A percentile compares a stretch with the other conserved stretches of the same genome.
These are phyloP conservation scores for Rhododendron vialii DNA, from an alignment of 148 eudicot genomes.

Conservation along the genomic window DNA sequence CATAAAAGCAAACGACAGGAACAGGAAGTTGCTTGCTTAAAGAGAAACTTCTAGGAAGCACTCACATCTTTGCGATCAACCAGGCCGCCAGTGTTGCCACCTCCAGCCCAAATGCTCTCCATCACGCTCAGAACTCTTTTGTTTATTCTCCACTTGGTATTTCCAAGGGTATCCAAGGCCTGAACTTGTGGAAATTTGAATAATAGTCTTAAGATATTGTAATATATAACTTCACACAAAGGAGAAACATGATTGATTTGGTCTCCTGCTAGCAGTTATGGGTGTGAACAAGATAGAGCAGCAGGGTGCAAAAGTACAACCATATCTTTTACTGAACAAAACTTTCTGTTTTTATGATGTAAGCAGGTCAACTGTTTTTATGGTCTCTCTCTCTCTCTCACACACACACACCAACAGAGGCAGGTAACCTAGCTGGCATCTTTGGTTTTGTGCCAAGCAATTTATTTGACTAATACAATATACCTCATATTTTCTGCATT, in stretches of 20 bases:
- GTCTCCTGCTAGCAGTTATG: background rate
- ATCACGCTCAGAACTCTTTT: conserved; percentile 58
- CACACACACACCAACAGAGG: background rate
- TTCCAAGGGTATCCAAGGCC: conserved; percentile 87
- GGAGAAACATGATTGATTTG: background rate
- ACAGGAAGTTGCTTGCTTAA: background rate
- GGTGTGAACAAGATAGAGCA: background rate
- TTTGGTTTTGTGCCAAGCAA: background rate
- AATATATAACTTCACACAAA: conserved; percentile 1
- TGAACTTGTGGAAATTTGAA: conserved; percentile 23
- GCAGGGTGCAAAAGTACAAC: background rate
- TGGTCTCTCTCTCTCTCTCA: background rate
- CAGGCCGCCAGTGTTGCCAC: conserved; percentile 74
- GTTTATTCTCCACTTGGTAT: conserved; percentile 88
- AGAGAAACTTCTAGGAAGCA: conserved; percentile 11
- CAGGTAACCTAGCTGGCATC: background rate
- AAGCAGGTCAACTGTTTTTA: background rate
- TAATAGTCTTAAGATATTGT: background rate
- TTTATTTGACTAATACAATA: background rate
- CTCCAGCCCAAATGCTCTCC: conserved; percentile 80
- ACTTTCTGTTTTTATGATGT: background rate
- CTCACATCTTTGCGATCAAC: conserved; percentile 79
- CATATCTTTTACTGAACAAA: background rate
- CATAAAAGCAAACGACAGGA: conserved; percentile 1
- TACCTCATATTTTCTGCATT: conserved; percentile 73